Percentiles rank a stretch among this genome's conserved stretches.
phyloP scores from a whole-genome alignment of 176 grass and related monocot genomes.

The Avena atlantica region DNA sequence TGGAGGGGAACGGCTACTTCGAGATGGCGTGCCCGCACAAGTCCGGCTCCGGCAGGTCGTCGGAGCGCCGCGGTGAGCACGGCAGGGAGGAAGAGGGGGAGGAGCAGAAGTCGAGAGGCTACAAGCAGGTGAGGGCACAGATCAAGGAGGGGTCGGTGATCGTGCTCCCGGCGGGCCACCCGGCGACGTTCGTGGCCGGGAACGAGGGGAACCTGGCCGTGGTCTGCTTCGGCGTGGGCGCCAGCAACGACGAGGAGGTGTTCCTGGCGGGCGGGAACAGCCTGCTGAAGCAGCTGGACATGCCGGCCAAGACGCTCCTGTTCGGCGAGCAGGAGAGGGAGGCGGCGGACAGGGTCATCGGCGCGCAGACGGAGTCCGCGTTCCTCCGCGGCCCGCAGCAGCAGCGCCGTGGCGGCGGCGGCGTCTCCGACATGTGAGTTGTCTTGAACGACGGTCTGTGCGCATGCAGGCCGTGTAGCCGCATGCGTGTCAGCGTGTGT shows the following conservation, averaged over 20 bases:
- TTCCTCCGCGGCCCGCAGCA: conserved; percentile 55
- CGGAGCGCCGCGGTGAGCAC: conserved; percentile 9
- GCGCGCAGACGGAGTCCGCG: conserved; percentile 57
- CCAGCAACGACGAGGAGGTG: conserved; percentile 45
- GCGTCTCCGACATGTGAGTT: conserved; percentile 15
- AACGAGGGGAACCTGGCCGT: conserved; percentile 48
- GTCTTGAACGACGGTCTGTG: not conserved
- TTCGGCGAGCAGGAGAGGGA: conserved; percentile 32
- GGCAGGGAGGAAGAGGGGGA: conserved; percentile 18
- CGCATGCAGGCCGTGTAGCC: not conserved
- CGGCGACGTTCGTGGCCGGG: conserved; percentile 52
- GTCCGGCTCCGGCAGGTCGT: conserved; percentile 7
- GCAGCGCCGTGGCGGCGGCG: not conserved
- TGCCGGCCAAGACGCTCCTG: conserved; percentile 14
- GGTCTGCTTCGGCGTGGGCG: conserved; percentile 53
- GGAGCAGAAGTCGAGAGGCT: conserved; percentile 19
- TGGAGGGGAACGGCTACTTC: conserved; percentile 57
- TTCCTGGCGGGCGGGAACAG: conserved; percentile 64
- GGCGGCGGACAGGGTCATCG: conserved; percentile 61
- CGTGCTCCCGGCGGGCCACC: conserved; percentile 59
- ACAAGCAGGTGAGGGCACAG: conserved; percentile 41
- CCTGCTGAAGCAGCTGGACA: conserved; percentile 59
- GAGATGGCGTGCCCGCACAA: conserved; percentile 79
- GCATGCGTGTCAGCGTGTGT: not conserved
- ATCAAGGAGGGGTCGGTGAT: conserved; percentile 48